A percentile compares a stretch with the other conserved stretches of the same genome.
Conservation (phyloP, 805 yeast species). For the Candida argentea region DNA sequence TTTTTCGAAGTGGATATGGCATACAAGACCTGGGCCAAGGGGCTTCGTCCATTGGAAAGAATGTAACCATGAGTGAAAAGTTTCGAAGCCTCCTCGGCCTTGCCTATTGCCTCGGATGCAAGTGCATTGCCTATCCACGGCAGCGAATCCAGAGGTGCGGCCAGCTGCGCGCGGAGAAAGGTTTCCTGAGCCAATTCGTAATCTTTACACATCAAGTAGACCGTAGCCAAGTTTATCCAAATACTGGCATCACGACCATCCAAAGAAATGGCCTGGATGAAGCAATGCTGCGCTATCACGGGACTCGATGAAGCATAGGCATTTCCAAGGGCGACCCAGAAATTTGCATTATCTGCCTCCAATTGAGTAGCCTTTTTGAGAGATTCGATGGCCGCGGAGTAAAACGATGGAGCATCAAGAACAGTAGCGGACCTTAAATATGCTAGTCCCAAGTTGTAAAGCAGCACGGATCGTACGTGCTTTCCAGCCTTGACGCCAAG, state of each 20-base stretch:
- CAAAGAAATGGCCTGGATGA: slow-evolving; percentile 67
- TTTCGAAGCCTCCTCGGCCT: slow-evolving; percentile 38
- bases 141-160: slow-evolving; percentile 63
- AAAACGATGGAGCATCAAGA: slow-evolving; percentile 10
- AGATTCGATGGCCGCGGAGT: slow-evolving; percentile 44
- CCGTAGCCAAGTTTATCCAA: slow-evolving; percentile 77
- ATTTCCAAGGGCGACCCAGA: slow-evolving; percentile 80
- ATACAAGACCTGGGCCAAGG: slow-evolving; percentile 61
- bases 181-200: slow-evolving; percentile 63
- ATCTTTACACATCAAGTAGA: slow-evolving; percentile 65
- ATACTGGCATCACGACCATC: slow-evolving; percentile 56
- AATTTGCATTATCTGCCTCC: slow-evolving; percentile 59
- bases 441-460: slow-evolving; percentile 66
- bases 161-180: slow-evolving; percentile 62
- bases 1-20: slow-evolving; percentile 48
- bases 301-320: slow-evolving; percentile 58
- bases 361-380: slow-evolving; percentile 60
- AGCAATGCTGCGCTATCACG: slow-evolving; percentile 83
- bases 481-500: slow-evolving; percentile 32
- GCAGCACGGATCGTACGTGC: slow-evolving; percentile 40
- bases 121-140: slow-evolving; percentile 89
- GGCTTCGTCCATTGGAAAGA: slow-evolving; percentile 64
- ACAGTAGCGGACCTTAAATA: slow-evolving; percentile 36
- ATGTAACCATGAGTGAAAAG: slow-evolving; percentile 71
- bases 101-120: slow-evolving; percentile 41